Conservation (phyloP, 2,329 filamentous ascomycete genomes). For the Colletotrichum filicis region DNA sequence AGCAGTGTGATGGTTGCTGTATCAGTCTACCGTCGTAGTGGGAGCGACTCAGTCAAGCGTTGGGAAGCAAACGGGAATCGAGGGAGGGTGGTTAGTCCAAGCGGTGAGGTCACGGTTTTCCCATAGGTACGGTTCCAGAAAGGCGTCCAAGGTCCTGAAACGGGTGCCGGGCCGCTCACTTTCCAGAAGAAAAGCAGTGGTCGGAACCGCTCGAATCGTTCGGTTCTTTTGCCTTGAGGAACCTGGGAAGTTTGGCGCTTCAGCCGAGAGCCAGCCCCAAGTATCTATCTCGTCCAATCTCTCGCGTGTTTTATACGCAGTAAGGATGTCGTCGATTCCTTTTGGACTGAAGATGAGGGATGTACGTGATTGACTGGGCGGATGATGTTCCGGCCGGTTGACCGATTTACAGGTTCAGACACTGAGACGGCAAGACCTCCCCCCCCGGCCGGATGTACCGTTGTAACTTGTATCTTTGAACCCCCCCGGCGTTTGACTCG, state of each 20-base stretch:
- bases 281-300: background rate
- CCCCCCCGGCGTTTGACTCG: background rate
- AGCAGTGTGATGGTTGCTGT: slow-evolving; percentile 2
- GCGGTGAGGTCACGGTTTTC: slow-evolving; percentile 9
- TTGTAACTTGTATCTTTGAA: background rate
- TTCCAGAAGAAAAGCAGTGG: background rate
- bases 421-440: background rate
- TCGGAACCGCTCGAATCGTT: background rate
- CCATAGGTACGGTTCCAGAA: background rate
- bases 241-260: background rate
- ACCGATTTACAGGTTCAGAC: background rate
- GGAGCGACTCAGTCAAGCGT: slow-evolving; percentile 6
- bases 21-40: background rate
- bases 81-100: background rate
- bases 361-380: background rate
- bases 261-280: background rate
- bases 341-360: background rate
- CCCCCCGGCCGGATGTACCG: background rate
- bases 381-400: background rate
- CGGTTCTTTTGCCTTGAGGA: background rate
- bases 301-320: background rate
- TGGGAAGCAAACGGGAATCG: background rate
- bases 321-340: background rate
- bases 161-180: slow-evolving; percentile 3
- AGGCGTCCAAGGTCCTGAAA: slow-evolving; percentile 11